A percentile compares a stretch with the other conserved stretches of the same genome.
Evolutionary conservation across 306 rosid species (phyloP).

Genomic region (Cajanus cajan): DNA sequence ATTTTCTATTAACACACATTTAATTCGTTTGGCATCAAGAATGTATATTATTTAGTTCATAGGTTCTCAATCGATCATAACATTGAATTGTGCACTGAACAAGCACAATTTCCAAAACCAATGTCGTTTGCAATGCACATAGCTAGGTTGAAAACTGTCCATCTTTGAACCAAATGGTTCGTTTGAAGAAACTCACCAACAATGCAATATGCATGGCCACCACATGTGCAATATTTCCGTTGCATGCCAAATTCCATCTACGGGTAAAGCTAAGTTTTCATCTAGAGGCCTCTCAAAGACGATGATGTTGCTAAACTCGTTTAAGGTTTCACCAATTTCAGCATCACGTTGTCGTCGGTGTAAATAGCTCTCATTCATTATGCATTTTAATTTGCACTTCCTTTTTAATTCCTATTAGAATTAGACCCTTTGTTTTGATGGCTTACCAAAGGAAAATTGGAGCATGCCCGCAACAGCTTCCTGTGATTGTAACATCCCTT

Average conservation of each 20-base stretch:
- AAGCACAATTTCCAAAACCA: no score
- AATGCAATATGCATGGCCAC: slow-evolving; percentile 69
- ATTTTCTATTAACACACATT: no score
- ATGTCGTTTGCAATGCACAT: slow-evolving; percentile 55
- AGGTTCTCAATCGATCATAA: no score
- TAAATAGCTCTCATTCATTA: background rate
- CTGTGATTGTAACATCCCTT: slow-evolving; percentile 74
- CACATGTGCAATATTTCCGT: slow-evolving; percentile 61
- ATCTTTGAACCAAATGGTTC: slow-evolving; percentile 39
- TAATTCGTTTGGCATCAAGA: no score
- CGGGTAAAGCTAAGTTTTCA: slow-evolving; percentile 53
- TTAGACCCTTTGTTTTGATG: slow-evolving; percentile 56
- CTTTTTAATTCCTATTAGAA: slow-evolving; percentile 52
- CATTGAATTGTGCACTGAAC: no score
- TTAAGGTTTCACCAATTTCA: slow-evolving; percentile 56
- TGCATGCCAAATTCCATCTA: slow-evolving; percentile 60
- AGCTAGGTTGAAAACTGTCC: slow-evolving; percentile 34
- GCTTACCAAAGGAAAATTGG: slow-evolving; percentile 77
- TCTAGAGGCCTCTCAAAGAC: slow-evolving; percentile 67
- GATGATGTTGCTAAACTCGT: slow-evolving; percentile 55
- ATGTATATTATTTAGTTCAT: no score
- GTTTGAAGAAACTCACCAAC: slow-evolving; percentile 41
- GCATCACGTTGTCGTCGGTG: background rate
- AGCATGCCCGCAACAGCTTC: slow-evolving; percentile 70
- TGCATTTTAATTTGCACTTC: slow-evolving; percentile 49